Base-by-base conservation (phyloP, 345 rosid genomes). In the Limnanthes douglasii region DNA sequence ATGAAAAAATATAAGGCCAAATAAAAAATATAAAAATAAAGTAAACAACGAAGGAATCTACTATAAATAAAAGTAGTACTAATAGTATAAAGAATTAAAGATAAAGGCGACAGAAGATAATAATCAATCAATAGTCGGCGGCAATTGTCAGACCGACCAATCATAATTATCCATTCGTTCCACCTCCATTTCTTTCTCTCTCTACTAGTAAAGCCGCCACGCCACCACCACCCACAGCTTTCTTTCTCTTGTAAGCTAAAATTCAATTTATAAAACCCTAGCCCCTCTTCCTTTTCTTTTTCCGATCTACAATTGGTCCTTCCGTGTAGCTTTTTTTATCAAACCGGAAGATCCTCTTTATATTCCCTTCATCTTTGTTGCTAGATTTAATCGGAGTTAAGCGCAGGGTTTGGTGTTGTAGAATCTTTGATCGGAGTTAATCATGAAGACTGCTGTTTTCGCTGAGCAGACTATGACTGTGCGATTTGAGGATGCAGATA, bases 91-190 rank as follows among this genome's bases (percentile, higher is more conserved):
- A n/a, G n/a, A n/a, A n/a, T n/a, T n/a, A 43, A 30, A 12, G 28
- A 36, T 20, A 37, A 30, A 18, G 19, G 8, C 34, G 50, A 12
- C 37, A 8, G 50, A 66, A 40, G 59, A 61, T 58, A 60, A n/a
- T n/a, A 63, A 53, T 41, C 53, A 61, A 67, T 61, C 53, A 15
- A 57, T 46, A 58, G 75, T 72, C 67, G 74, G 74, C 74, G 79
- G 68, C 46, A 36, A 30, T 22, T 57, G 60, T 60, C 70, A 18
- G 60, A 64, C 74, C 74, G 68, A 67, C 79, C 79, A 61, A 33
- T 46, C 51, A 46, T 57, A 26, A 13, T 57, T 41, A 43, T 55
- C 16, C 45, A 44, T 43, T 57, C 51, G 16, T 37, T 26, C 7
- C 31, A 24, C 22, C 21, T 23, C 14, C 10, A 27, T n/a, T 22